These are phyloP conservation scores for Juncus inflexus DNA, from an alignment of 176 grass and related monocot genomes.

Conservation along the genomic window DNA sequence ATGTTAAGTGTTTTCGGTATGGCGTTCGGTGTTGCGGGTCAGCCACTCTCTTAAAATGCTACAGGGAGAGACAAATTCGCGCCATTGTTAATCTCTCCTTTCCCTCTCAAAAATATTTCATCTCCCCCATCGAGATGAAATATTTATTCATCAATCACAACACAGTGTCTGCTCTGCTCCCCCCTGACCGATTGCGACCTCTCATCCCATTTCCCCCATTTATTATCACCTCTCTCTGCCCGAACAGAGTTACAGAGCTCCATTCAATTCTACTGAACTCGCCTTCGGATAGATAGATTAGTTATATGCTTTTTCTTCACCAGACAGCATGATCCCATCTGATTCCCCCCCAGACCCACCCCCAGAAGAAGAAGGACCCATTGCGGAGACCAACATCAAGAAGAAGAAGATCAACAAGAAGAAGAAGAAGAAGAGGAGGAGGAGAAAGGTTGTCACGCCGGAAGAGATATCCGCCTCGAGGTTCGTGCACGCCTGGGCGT, in stretches of 20 bases:
- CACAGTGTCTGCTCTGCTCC: conserved; percentile 19
- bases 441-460: conserved; percentile 38
- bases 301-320: background rate
- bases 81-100: background rate
- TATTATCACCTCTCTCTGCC: background rate
- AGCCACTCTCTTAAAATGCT: too few relatives aligned
- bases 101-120: background rate
- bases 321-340: conserved; percentile 19
- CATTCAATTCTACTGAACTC: background rate
- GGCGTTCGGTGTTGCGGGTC: too few relatives aligned
- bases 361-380: background rate
- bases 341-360: background rate
- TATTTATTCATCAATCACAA: background rate
- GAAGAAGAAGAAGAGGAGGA: conserved; percentile 25
- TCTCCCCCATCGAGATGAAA: background rate
- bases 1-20: too few relatives aligned
- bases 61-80: background rate
- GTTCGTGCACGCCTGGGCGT: conserved; percentile 55
- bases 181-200: conserved; percentile 19
- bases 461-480: conserved; percentile 47
- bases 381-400: background rate
- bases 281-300: background rate
- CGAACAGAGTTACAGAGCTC: background rate
- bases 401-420: conserved; percentile 13
- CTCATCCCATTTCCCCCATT: conserved; percentile 7